phyloP scores from a whole-genome alignment of 2,329 filamentous ascomycete species.

The Neurospora sp. region DNA sequence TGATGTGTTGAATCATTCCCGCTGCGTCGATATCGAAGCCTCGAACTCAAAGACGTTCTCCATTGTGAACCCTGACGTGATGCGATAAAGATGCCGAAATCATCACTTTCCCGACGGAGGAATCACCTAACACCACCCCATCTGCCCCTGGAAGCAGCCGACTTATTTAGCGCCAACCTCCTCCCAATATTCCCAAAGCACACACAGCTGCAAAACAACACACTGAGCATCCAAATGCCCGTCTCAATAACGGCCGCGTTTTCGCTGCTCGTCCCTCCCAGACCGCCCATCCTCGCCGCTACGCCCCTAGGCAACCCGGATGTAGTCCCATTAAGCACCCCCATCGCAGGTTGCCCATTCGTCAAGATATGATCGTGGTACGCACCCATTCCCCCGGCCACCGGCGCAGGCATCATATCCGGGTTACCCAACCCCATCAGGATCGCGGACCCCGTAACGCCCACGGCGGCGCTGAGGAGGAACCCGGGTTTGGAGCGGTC shows the following conservation, averaged over 20 bases:
- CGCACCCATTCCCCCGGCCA: neutral
- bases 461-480: slow-evolving; percentile 64
- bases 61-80: neutral
- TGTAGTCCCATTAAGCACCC: neutral
- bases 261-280: slow-evolving; percentile 26
- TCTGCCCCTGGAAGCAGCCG: slow-evolving; percentile 31
- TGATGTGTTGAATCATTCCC: neutral
- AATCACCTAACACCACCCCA: slow-evolving; percentile 32
- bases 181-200: slow-evolving; percentile 96
- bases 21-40: neutral
- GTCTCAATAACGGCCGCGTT: slow-evolving; percentile 57
- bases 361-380: neutral
- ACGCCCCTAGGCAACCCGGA: neutral
- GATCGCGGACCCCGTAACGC: slow-evolving; percentile 61
- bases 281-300: neutral
- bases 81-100: neutral
- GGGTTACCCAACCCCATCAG: slow-evolving; percentile 63
- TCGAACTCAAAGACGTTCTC: neutral
- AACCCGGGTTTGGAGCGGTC: slow-evolving; percentile 83
- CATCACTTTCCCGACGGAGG: neutral
- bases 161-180: slow-evolving; percentile 51
- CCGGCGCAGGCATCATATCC: slow-evolving; percentile 60
- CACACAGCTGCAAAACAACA: slow-evolving; percentile 87
- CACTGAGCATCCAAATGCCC: slow-evolving; percentile 82
- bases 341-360: neutral